Conservation (phyloP, 306 rosid genomes). For the Crotalaria pallida region DNA sequence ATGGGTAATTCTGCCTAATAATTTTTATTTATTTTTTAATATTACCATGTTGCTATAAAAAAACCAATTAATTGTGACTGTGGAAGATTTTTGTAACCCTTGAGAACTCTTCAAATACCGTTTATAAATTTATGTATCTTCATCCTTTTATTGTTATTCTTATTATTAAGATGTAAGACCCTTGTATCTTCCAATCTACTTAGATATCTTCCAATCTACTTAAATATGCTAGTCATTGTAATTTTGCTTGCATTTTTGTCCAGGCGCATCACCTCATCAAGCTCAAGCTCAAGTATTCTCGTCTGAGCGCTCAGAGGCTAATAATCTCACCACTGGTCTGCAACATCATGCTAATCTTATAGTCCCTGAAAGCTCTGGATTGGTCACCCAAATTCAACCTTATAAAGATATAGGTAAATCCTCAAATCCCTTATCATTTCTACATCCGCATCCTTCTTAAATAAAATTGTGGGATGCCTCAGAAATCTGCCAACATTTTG, state of each 20-base stretch:
- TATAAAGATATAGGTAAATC: slow-evolving; percentile 26
- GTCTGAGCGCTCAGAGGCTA: slow-evolving; percentile 26
- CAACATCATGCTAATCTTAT: slow-evolving; percentile 21
- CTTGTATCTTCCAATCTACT: slow-evolving; percentile 1
- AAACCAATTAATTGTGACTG: background rate
- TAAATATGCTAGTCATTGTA: background rate
- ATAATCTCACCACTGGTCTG: slow-evolving; percentile 18
- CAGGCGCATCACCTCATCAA: slow-evolving; percentile 39
- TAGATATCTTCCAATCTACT: background rate
- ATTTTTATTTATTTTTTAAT: background rate
- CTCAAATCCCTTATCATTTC: slow-evolving; percentile 2
- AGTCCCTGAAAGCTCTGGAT: background rate
- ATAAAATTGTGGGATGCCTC: background rate
- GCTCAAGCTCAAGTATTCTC: slow-evolving; percentile 14
- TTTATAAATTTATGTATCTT: background rate
- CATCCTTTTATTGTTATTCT: background rate
- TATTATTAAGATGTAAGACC: background rate
- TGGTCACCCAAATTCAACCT: background rate
- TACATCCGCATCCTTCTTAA: background rate
- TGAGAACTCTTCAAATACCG: background rate
- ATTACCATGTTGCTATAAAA: background rate
- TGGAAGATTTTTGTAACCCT: background rate
- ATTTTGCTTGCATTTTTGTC: background rate
- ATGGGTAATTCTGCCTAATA: background rate
- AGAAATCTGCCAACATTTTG: background rate